These are phyloP conservation scores for Aspergillus phoenicis DNA, from an alignment of 2,329 filamentous ascomycete genomes.

Conservation along the genomic window DNA sequence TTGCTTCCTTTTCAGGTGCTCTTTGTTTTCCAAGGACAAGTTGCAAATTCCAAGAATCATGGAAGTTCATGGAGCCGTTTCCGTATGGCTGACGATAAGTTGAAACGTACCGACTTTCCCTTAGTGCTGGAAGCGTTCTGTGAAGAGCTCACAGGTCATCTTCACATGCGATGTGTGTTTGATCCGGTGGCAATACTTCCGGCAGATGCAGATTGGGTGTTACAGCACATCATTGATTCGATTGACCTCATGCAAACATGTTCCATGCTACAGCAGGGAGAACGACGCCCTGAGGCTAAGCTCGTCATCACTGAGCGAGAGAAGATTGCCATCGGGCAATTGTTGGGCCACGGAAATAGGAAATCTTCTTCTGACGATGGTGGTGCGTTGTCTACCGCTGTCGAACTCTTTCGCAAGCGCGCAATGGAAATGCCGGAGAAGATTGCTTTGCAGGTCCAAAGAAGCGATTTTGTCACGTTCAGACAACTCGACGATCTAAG, in stretches of 20 bases:
- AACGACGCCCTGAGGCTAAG: neutral
- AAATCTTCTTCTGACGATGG: neutral
- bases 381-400: neutral
- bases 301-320: neutral
- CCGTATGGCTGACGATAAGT: neutral
- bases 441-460: conserved; percentile 13
- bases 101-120: conserved; percentile 4
- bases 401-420: neutral
- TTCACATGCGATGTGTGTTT: conserved; percentile 6
- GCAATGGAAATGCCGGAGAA: conserved; percentile 6
- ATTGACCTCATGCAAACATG: neutral
- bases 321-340: neutral
- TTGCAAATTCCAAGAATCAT: neutral
- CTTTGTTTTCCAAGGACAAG: conserved; percentile 11
- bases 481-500: neutral
- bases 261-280: neutral
- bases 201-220: conserved; percentile 2
- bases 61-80: neutral
- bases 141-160: conserved; percentile 3
- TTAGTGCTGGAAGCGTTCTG: conserved; percentile 11
- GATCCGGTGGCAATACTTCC: conserved; percentile 4
- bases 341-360: neutral
- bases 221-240: conserved; percentile 4
- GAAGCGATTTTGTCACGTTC: conserved; percentile 7
- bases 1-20: conserved; percentile 11